Evolutionary conservation across 768 basidiomycete genomes (phyloP), one percentile per base, ranked within the genome.

Genomic region (Russula abietina): DNA sequence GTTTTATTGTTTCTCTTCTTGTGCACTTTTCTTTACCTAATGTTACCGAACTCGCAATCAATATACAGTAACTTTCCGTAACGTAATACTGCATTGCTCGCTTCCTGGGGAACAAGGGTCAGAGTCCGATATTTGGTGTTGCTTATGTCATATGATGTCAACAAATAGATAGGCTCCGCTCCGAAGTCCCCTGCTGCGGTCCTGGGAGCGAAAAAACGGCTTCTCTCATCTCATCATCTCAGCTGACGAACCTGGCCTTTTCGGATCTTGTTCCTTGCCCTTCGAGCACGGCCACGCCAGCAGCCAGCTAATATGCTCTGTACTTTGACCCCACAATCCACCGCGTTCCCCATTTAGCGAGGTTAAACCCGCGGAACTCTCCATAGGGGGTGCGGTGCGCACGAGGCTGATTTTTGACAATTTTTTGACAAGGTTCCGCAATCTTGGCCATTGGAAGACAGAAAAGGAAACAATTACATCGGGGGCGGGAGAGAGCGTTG

Each of bases 1-100:
- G 45, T 19, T 28, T 39, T 62, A 49, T 49, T 50, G 49, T 39
- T 53, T 43, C 16, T 57, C 16, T 57, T 62, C 41, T 51, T 60
- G 59, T 54, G 46, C 32, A 48, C 43, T 33, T 14, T 22, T 55
- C 10, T 17, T 38, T 2, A 6, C 12, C 28, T 24, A 10, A 17
- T 56, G 28, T 8, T 30, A 3, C 19, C 38, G 8, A 24, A 26
- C 36, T 8, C 16, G 22, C 33, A 38, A 41, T 54, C n/a, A 36
- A 54, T 52, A 30, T 30, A n/a, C n/a, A n/a, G n/a, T n/a, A 52
- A 33, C 24, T 32, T 22, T 57, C 16, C n/a, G 45, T 33, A 45
- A 57, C n/a, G 45, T 33, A 45, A 57, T 36, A 32, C 28, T 30
- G 28, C 28, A 30, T 17, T 4, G 4, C 26, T 49, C 24, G 24